phyloP scores from a whole-genome alignment of 179 eudicot species.

The Beta macrorhiza region DNA sequence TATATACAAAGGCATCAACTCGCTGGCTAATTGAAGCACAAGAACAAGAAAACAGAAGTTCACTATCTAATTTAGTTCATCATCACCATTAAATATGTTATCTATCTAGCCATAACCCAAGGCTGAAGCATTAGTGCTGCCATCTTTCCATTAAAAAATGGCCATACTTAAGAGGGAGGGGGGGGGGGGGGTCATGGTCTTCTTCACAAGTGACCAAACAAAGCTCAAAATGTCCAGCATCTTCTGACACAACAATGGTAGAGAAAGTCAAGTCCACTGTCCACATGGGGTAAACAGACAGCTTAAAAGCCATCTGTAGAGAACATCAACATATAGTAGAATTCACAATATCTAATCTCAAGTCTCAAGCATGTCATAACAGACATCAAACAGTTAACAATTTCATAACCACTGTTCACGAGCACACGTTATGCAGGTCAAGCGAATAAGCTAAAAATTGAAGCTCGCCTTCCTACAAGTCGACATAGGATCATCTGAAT shows the following conservation, averaged over 20 bases:
- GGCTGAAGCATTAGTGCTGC: not conserved
- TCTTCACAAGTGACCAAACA: not conserved
- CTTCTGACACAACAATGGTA: not conserved
- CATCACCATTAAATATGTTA: not conserved
- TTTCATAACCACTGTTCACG: not conserved
- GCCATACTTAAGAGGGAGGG: not conserved
- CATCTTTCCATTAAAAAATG: not conserved
- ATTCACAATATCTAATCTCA: not conserved
- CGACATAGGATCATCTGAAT: constrained; percentile 96
- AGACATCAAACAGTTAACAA: not conserved
- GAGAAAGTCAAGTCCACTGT: not conserved
- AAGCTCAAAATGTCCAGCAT: constrained; percentile 4
- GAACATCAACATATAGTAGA: not conserved
- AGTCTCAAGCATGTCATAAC: not conserved
- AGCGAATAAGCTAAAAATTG: constrained; percentile 1
- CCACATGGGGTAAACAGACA: not conserved
- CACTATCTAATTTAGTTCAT: not conserved
- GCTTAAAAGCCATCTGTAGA: not conserved
- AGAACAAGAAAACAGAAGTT: not conserved
- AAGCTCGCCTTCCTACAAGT: constrained; percentile 87
- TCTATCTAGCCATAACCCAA: not conserved
- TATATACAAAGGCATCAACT: not conserved
- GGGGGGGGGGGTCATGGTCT: not conserved
- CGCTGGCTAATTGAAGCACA: not conserved
- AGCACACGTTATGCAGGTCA: not conserved